phyloP scores from a whole-genome alignment of 2,329 filamentous ascomycete genomes.

The Colletotrichum liaoningense region DNA sequence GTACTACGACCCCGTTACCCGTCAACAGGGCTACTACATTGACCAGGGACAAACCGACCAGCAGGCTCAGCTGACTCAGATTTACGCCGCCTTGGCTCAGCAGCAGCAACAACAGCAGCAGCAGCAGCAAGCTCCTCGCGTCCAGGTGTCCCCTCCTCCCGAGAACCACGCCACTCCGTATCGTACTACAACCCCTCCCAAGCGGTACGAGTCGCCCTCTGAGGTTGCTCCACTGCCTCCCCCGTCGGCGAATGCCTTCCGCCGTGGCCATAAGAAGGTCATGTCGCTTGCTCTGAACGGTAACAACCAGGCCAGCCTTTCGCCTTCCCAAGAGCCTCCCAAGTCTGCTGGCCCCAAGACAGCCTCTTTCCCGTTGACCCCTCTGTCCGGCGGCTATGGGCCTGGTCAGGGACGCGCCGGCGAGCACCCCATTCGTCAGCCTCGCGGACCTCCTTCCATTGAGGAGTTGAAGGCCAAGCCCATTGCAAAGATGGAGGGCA shows the following conservation, averaged over 20 bases:
- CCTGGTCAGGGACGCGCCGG: constrained; percentile 93
- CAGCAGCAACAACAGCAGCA: constrained; percentile 53
- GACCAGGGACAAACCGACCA: constrained; percentile 71
- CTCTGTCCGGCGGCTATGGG: constrained; percentile 86
- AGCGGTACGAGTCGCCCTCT: constrained; percentile 76
- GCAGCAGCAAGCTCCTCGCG: constrained; percentile 73
- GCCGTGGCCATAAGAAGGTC: constrained; percentile 92
- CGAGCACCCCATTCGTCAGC: constrained; percentile 93
- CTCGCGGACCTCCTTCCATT: constrained; percentile 88
- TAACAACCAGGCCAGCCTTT: constrained; percentile 54
- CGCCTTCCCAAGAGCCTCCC: constrained; percentile 55
- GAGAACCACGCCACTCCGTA: constrained; percentile 62
- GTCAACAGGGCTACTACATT: constrained; percentile 84
- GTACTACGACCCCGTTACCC: constrained; percentile 87
- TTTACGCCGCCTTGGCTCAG: constrained; percentile 42
- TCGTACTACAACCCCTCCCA: constrained; percentile 75
- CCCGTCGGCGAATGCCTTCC: constrained; percentile 91
- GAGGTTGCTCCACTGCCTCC: constrained; percentile 80
- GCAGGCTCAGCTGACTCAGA: constrained; percentile 47
- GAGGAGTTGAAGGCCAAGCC: constrained; percentile 93
- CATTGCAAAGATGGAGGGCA: constrained; percentile 92
- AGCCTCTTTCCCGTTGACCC: constrained; percentile 82
- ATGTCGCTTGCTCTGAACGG: constrained; percentile 77
- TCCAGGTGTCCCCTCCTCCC: constrained; percentile 85
- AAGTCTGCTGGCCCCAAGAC: constrained; percentile 81